These are phyloP conservation scores for Flaveria bidentis DNA, from an alignment of 129 eudicot species.

Conservation along the genomic window DNA sequence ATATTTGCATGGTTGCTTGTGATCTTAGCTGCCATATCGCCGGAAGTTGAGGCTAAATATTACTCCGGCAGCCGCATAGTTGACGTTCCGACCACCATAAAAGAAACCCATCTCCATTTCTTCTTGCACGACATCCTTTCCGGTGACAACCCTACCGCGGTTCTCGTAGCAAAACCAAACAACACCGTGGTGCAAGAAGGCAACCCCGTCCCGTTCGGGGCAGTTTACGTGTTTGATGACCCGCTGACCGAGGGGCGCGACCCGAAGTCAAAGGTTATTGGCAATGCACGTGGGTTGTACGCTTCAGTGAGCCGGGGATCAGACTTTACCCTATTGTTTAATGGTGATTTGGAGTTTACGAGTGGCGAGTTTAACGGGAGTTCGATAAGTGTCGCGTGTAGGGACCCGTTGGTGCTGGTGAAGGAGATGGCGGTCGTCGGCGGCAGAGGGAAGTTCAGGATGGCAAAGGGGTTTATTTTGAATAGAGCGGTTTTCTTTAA, in stretches of 20 bases:
- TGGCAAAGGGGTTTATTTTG: conserved; percentile 45
- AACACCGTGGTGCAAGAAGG: conserved; percentile 19
- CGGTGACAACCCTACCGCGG: conserved; percentile 36
- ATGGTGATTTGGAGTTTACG: conserved; percentile 50
- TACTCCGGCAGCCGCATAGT: conserved; percentile 29
- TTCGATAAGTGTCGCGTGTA: conserved; percentile 44
- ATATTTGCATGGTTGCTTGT: conserved; percentile 16
- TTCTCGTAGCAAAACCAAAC: conserved; percentile 35
- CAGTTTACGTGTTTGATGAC: conserved; percentile 40
- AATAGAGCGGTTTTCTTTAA: conserved; percentile 27
- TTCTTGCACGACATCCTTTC: conserved; percentile 41
- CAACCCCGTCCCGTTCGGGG: conserved; percentile 29
- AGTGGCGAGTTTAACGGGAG: conserved; percentile 54
- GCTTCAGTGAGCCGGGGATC: conserved; percentile 42
- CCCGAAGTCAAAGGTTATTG: conserved; percentile 37
- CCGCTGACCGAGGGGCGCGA: conserved; percentile 37
- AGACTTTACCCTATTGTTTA: conserved; percentile 34
- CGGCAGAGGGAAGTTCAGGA: conserved; percentile 51
- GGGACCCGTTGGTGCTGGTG: conserved; percentile 44
- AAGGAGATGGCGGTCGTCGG: conserved; percentile 62
- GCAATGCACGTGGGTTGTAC: conserved; percentile 49
- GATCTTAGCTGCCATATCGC: conserved; percentile 14
- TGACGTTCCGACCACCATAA: conserved; percentile 25
- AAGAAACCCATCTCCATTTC: conserved; percentile 42
- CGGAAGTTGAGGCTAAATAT: conserved; percentile 20